phyloP scores from a whole-genome alignment of 306 rosid genomes.

The Hippophae tibetana region DNA sequence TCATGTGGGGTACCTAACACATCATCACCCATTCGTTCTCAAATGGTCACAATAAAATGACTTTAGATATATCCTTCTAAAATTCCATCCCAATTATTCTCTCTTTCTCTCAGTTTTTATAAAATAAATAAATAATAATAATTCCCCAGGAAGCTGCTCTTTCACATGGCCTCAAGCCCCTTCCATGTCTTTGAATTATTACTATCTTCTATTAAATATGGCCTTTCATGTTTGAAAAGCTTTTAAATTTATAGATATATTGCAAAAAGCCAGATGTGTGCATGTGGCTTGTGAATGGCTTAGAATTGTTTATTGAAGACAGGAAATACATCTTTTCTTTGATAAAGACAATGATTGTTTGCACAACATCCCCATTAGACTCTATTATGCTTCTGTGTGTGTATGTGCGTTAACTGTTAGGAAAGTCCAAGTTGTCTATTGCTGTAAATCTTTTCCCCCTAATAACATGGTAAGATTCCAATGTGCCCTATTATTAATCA shows the following conservation, averaged over 20 bases:
- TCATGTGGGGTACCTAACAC: constrained; percentile 56
- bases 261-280: constrained; percentile 47
- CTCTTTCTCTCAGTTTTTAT: no score
- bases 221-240: not conserved
- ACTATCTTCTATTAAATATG: constrained; percentile 23
- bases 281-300: constrained; percentile 44
- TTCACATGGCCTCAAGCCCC: constrained; percentile 74
- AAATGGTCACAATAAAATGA: constrained; percentile 26
- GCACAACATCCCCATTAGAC: constrained; percentile 27
- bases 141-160: constrained; percentile 25
- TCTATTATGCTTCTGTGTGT: not conserved
- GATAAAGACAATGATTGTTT: constrained; percentile 42
- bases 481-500: constrained; percentile 12
- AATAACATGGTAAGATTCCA: constrained; percentile 30
- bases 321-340: constrained; percentile 39
- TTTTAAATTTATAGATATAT: constrained; percentile 10
- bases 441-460: constrained; percentile 18
- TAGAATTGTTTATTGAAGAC: constrained; percentile 22
- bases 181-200: constrained; percentile 33
- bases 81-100: no score
- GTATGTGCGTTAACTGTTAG: not conserved
- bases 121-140: not conserved
- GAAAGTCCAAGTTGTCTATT: constrained; percentile 41
- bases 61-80: constrained; percentile 6
- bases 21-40: constrained; percentile 27